These are phyloP conservation scores for Sclerotinia borealis DNA, from an alignment of 2,329 filamentous ascomycete genomes.

Conservation along the genomic window DNA sequence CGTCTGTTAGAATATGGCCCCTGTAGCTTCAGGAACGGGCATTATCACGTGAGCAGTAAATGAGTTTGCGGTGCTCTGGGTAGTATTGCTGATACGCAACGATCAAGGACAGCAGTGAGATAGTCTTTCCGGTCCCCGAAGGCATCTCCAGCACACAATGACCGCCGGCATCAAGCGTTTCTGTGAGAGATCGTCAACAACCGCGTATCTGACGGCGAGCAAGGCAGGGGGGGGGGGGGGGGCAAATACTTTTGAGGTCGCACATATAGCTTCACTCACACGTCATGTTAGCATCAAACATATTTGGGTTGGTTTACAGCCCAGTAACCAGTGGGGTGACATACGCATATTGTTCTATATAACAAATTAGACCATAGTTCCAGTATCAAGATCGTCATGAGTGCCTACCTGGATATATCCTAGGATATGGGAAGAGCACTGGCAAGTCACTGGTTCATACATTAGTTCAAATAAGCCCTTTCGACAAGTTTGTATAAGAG, in stretches of 20 bases:
- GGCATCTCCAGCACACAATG: conserved; percentile 99
- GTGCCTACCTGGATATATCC: conserved; percentile 55
- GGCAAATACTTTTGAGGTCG: conserved; percentile 60
- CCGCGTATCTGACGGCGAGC: background rate
- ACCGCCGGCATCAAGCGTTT: conserved; percentile 85
- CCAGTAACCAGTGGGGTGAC: conserved; percentile 14
- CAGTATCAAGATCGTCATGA: background rate
- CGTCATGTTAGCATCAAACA: conserved; percentile 14
- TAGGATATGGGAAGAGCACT: conserved; percentile 67
- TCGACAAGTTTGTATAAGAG: background rate
- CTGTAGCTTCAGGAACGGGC: background rate
- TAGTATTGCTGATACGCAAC: conserved; percentile 94
- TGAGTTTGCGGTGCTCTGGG: conserved; percentile 88
- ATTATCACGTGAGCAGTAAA: conserved; percentile 82
- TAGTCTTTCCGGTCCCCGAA: conserved; percentile 95
- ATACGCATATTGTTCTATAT: conserved; percentile 61
- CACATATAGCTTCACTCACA: conserved; percentile 61
- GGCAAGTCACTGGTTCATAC: conserved; percentile 52
- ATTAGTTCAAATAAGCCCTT: conserved; percentile 10
- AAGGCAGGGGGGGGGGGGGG: background rate
- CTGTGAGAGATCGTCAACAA: conserved; percentile 27
- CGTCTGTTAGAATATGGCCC: background rate
- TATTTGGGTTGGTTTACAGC: too few relatives aligned
- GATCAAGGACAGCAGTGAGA: conserved; percentile 90
- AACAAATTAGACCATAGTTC: conserved; percentile 34